phyloP scores from a whole-genome alignment of 257 asterid species.

The Penstemon davidsonii region DNA sequence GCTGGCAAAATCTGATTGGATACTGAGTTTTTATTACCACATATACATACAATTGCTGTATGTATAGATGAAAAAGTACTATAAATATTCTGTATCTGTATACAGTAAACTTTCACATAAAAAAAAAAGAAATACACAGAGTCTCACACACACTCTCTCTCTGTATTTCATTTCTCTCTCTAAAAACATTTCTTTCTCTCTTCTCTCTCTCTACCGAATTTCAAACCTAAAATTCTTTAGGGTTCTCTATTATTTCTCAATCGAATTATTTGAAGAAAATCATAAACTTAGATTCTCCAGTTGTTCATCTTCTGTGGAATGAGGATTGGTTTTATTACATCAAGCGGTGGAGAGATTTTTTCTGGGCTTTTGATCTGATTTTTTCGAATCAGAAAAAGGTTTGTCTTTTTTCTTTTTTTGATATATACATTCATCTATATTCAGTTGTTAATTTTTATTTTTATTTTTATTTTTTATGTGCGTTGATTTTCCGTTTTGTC shows the following conservation, averaged over 20 bases:
- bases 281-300: background rate
- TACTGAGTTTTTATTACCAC: background rate
- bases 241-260: conserved; percentile 28
- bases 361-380: conserved; percentile 34
- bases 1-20: conserved; percentile 42
- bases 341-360: conserved; percentile 13
- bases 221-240: conserved; percentile 41
- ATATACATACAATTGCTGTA: conserved; percentile 18
- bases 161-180: conserved; percentile 34
- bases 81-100: conserved; percentile 23
- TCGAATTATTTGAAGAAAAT: conserved; percentile 23
- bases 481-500: background rate
- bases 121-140: background rate
- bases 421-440: too few relatives aligned
- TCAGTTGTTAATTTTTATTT: background rate
- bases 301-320: conserved; percentile 6
- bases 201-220: conserved; percentile 43
- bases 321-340: conserved; percentile 3
- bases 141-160: conserved; percentile 23
- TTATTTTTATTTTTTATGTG: conserved; percentile 13
- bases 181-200: conserved; percentile 31
- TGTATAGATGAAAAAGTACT: conserved; percentile 20
- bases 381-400: conserved; percentile 32
- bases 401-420: conserved; percentile 1
- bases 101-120: conserved; percentile 24